phyloP scores from a whole-genome alignment of 2,329 filamentous ascomycete species.

The Talaromyces islandicus region DNA sequence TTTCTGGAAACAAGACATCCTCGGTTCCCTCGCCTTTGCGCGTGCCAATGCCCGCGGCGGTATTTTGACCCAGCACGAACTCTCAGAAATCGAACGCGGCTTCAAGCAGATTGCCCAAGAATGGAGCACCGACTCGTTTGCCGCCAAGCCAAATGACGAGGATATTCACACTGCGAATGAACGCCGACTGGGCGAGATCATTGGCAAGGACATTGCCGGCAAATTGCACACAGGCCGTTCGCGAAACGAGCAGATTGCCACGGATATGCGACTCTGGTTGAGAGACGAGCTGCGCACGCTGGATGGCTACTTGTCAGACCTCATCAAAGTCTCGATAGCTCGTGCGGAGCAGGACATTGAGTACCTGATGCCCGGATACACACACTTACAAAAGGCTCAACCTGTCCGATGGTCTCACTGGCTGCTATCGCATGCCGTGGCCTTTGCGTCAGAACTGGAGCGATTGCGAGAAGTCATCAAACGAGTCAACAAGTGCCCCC shows the following conservation, averaged over 20 bases:
- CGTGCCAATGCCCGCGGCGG: conserved; percentile 69
- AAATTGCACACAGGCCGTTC: conserved; percentile 86
- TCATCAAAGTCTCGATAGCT: conserved; percentile 62
- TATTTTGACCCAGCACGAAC: conserved; percentile 68
- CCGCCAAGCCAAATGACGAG: conserved; percentile 41
- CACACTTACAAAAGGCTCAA: conserved; percentile 76
- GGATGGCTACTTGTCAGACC: conserved; percentile 60
- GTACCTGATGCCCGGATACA: conserved; percentile 80
- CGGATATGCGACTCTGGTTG: conserved; percentile 86
- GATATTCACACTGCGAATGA: conserved; percentile 67
- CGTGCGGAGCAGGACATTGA: conserved; percentile 71
- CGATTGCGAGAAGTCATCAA: conserved; percentile 66
- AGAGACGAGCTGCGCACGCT: conserved; percentile 66
- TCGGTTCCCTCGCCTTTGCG: conserved; percentile 74
- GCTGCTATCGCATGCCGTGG: conserved; percentile 68
- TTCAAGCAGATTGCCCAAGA: conserved; percentile 51
- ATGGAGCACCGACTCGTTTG: conserved; percentile 36
- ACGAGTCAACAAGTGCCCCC: conserved; percentile 65
- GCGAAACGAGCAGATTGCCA: conserved; percentile 85
- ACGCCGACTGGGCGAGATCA: conserved; percentile 71
- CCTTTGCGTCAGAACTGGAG: conserved; percentile 69
- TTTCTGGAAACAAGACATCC: conserved; percentile 75
- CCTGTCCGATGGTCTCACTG: conserved; percentile 78
- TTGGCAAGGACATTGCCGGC: conserved; percentile 76
- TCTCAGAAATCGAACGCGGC: conserved; percentile 66